Evolutionary conservation across 345 rosid genomes (phyloP).

Genomic region (Excoecaria agallocha): DNA sequence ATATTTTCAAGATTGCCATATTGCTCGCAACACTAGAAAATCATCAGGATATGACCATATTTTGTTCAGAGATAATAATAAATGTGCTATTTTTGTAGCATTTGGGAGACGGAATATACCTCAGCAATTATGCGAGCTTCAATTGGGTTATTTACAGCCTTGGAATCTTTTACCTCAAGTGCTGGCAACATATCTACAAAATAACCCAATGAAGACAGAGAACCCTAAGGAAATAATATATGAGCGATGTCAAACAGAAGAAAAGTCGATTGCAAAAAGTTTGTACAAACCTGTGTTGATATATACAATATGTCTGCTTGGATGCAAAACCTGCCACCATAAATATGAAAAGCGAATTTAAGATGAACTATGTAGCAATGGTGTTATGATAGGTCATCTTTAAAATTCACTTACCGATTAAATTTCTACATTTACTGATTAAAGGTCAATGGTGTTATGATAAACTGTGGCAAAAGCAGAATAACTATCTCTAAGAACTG

Average conservation of each 20-base stretch:
- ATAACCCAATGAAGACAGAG: conserved; percentile 16
- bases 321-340: conserved; percentile 66
- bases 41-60: not conserved
- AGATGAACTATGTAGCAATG: not conserved
- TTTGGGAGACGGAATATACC: conserved; percentile 38
- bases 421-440: no score
- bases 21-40: not conserved
- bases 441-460: no score
- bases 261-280: conserved; percentile 1
- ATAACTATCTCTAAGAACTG: no score
- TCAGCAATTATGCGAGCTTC: conserved; percentile 80
- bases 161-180: conserved; percentile 66
- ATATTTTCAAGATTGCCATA: not conserved
- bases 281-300: conserved; percentile 67
- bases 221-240: conserved; percentile 15
- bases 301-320: conserved; percentile 63
- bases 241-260: not conserved
- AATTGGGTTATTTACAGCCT: conserved; percentile 69
- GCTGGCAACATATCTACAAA: conserved; percentile 70
- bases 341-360: conserved; percentile 5
- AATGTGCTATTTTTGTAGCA: not conserved
- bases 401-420: no score
- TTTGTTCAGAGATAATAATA: not conserved
- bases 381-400: no score
- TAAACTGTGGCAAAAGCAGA: no score